phyloP scores from a whole-genome alignment of 345 rosid genomes.

The Salix caprea region DNA sequence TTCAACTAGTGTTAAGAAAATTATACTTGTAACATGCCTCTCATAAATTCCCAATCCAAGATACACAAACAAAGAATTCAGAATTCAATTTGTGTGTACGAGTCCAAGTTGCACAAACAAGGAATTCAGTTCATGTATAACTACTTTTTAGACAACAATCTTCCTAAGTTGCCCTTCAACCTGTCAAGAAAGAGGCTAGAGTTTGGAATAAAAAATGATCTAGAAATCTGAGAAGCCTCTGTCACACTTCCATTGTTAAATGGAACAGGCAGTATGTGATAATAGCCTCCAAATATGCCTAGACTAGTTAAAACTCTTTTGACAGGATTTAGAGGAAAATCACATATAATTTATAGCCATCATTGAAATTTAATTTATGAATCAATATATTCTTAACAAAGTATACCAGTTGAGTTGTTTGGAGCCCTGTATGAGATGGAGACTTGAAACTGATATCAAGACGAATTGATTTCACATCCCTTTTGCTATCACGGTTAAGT shows the following conservation, averaged over 20 bases:
- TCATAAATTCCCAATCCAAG: neutral
- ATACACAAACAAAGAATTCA: neutral
- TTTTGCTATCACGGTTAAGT: slow-evolving; percentile 29
- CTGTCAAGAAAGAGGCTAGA: neutral
- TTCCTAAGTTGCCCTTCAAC: neutral
- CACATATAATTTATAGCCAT: neutral
- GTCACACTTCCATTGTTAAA: neutral
- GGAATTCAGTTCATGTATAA: neutral
- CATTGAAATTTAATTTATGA: neutral
- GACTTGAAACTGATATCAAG: slow-evolving; percentile 93
- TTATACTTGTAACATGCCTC: no score
- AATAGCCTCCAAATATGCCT: no score
- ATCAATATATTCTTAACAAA: neutral
- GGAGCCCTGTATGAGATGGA: slow-evolving; percentile 88
- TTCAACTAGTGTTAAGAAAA: neutral
- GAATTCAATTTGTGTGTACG: no score
- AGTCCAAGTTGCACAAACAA: neutral
- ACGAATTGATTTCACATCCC: slow-evolving; percentile 64
- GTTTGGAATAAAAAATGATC: neutral
- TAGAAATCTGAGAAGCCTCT: neutral
- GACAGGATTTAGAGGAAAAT: neutral
- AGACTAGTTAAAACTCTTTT: neutral
- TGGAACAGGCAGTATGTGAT: no score
- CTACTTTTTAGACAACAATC: neutral
- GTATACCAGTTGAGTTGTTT: slow-evolving; percentile 83